A percentile compares a stretch with the other conserved stretches of the same genome.
Evolutionary conservation across 2,329 filamentous ascomycete genomes (phyloP).

Genomic region (Juglanconis oblonga): DNA sequence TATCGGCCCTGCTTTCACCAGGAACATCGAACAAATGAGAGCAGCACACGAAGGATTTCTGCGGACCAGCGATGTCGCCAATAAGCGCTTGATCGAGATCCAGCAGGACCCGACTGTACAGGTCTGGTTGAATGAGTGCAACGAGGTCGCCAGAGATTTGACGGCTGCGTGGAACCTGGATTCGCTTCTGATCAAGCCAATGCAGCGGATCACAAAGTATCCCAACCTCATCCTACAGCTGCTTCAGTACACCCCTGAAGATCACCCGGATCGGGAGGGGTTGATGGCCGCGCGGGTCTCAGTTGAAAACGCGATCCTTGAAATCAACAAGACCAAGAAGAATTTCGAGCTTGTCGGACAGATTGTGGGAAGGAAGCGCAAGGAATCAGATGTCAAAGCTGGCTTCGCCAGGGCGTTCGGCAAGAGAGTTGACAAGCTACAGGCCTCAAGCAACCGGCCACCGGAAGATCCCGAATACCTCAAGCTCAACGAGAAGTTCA

Average conservation of each 20-base stretch:
- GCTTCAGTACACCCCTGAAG: conserved; percentile 71
- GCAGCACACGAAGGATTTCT: conserved; percentile 59
- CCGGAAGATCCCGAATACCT: conserved; percentile 81
- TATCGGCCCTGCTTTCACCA: conserved; percentile 52
- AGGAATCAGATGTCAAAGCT: conserved; percentile 83
- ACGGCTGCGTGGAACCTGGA: conserved; percentile 94
- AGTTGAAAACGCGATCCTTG: conserved; percentile 67
- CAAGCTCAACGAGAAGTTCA: conserved; percentile 79
- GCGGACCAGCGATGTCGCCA: conserved; percentile 61
- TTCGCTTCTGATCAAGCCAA: conserved; percentile 94
- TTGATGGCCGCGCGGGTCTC: conserved; percentile 53
- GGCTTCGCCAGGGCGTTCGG: conserved; percentile 87
- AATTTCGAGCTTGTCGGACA: conserved; percentile 90
- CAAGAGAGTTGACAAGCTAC: conserved; percentile 79
- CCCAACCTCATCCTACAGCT: conserved; percentile 80
- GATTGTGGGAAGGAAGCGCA: conserved; percentile 80
- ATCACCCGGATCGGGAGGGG: conserved; percentile 76
- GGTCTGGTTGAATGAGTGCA: conserved; percentile 93
- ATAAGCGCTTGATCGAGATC: conserved; percentile 59
- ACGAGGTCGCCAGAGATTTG: conserved; percentile 85
- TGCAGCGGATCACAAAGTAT: conserved; percentile 92
- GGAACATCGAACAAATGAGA: conserved; percentile 60
- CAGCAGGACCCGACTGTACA: conserved; percentile 62
- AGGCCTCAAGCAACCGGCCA: conserved; percentile 58
- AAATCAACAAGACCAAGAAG: conserved; percentile 95